Evolutionary conservation across 768 basidiomycete species (phyloP), one percentile per base, ranked within the genome.

Genomic region (Cystoderma amianthinum): DNA sequence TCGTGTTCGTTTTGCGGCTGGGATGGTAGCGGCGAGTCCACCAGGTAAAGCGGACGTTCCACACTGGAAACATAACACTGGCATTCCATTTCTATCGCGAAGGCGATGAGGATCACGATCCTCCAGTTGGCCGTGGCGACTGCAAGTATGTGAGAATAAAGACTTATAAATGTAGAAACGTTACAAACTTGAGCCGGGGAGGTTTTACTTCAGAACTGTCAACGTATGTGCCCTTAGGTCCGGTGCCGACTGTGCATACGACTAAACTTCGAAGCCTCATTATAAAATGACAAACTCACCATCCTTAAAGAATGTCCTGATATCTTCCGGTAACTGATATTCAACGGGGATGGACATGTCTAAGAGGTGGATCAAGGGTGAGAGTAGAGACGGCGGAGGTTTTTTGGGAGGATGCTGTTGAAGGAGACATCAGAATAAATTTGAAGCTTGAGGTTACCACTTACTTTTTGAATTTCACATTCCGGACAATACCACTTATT

Each of bases 41-140:
- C 60, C 62, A 4, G 85, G 78, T 32, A 89, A 66, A 15, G 88
- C 85, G 4, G 93, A 87, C 13, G 77, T 80, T 32, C 85, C 83
- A 58, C 96, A 99, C 44, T 75, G 79, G 65, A 88, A 96, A 59
- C 96, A 99, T 21, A 94, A 68, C n/a, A 96, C 79, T 2, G 85
- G 78, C 0, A 73, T 71, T 2, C 87, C 85, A 53, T 85, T 89
- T 52, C 82, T 77, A 60, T 97, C 94, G 55, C 82, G 85, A 36
- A 94, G 68, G 33, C 87, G 80, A 65, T 85, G 79, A 9, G 87
- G 78, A 60, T 98, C 96, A 19, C 93, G 82, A 39, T 93, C 93
- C 56, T 98, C 96, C 20, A 89, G 64, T 48, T 91, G 83, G 20
- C 90, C 90, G 55, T 84, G 83, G 19, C 91, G 90, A 56, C 93